Base-by-base conservation (phyloP, 768 basidiomycete genomes). In the Suillus tomentosus region DNA sequence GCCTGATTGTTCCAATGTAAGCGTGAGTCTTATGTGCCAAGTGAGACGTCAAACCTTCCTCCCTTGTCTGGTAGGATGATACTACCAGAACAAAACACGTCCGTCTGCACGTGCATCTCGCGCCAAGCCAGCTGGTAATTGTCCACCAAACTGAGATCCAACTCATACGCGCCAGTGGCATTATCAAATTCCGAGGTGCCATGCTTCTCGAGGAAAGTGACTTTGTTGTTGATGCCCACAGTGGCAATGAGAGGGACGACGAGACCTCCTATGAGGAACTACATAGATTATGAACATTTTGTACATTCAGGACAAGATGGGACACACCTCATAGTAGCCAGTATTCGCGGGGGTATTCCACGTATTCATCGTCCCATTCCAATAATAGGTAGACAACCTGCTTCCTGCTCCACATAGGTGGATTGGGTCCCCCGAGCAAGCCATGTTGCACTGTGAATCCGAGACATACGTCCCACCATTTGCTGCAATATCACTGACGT, bases 1-100 rank as follows among this genome's bases (percentile, higher is more conserved):
- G 69, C 11, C 57, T 58, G 24, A 31, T 19, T 5, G 0, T 58
- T 27, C 57, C 24, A 39, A 42, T 58, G 24, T 45, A 36, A 14
- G 31, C 1, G 60, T 5, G 57, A 34, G 19, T 17, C 34, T 40
- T 27, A 40, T 13, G 34, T 40, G 60, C 8, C n/a, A 59, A 60
- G 14, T 17, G 13, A 61, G 4, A 24, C 24, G 11, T 31, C 57
- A 10, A 19, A 43, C 57, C 75, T 66, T 3, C 79, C 92, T 17
- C 76, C 86, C 65, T 87, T 89, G 71, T 93, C 92, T 1, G 92
- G 92, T 40, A 93, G 83, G 40, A 90, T 83, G 53, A 94, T 78
- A 51, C 85, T 84, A 11, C 79, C 92, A 4, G 91, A 86, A 71
- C 92, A 93, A 79, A 94, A 94, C 13, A 93, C 90, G 67, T 94